Conservation (phyloP, 1,139 yeast species). For the Hemisphaericaspora xylofermentans region DNA sequence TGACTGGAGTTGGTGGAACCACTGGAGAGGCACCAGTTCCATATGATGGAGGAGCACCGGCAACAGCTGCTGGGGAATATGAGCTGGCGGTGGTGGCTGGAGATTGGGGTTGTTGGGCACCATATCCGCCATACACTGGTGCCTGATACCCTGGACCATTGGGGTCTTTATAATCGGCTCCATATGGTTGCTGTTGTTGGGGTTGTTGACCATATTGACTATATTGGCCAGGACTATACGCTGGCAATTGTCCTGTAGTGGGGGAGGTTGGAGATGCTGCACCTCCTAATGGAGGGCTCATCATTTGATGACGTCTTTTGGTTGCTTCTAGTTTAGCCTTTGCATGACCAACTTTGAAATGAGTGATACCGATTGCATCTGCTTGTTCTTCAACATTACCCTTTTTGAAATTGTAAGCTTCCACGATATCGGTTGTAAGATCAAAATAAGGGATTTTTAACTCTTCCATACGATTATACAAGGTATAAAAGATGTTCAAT, state of each 20-base stretch:
- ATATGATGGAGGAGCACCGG: slow-evolving; percentile 20
- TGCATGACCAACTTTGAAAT: slow-evolving; percentile 87
- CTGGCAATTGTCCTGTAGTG: slow-evolving; percentile 30
- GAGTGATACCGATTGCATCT: slow-evolving; percentile 83
- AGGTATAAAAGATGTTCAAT: slow-evolving; percentile 89
- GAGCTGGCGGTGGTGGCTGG: slow-evolving; percentile 5
- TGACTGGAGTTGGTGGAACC: slow-evolving; percentile 29
- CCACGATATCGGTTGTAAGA: slow-evolving; percentile 75
- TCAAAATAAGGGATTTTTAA: slow-evolving; percentile 97
- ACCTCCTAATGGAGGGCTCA: slow-evolving; percentile 30
- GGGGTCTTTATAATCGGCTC: slow-evolving; percentile 25
- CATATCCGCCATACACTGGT: slow-evolving; percentile 19
- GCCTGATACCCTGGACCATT: slow-evolving; percentile 13
- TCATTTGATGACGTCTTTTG: slow-evolving; percentile 64
- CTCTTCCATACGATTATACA: slow-evolving; percentile 88
- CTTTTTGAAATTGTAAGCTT: slow-evolving; percentile 74
- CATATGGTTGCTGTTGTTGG: slow-evolving; percentile 16
- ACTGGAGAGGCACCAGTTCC: slow-evolving; percentile 13
- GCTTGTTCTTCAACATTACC: slow-evolving; percentile 89
- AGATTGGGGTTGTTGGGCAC: slow-evolving; percentile 17
- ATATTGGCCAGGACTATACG: slow-evolving; percentile 28
- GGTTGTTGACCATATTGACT: too few species aligned
- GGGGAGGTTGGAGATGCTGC: slow-evolving; percentile 20
- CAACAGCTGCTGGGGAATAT: slow-evolving; percentile 4
- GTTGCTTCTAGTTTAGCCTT: slow-evolving; percentile 81